phyloP scores from a whole-genome alignment of 192 early-diverging fungal genomes.

The Mortierella antarctica region DNA sequence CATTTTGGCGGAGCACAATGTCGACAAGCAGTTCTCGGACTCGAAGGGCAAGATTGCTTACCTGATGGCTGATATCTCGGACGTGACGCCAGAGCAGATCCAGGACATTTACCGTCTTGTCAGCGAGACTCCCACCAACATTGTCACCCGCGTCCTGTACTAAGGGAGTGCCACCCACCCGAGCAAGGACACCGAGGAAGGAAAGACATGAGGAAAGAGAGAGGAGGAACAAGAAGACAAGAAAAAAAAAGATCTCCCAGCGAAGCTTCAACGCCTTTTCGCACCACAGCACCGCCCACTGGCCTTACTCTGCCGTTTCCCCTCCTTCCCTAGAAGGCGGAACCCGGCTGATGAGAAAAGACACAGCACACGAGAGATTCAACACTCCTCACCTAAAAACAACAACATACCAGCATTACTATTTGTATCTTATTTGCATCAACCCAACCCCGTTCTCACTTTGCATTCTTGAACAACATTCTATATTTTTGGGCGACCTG shows the following conservation, averaged over 20 bases:
- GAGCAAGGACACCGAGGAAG: background rate
- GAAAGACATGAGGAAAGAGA: background rate
- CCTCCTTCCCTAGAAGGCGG: too few species aligned
- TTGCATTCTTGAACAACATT: background rate
- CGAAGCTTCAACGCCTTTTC: constrained; percentile 14
- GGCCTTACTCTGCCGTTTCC: too few species aligned
- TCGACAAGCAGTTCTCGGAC: constrained; percentile 99
- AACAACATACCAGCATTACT: background rate
- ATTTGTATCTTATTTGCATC: background rate
- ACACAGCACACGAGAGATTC: too few species aligned
- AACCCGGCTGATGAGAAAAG: too few species aligned
- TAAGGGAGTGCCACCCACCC: constrained; percentile 31
- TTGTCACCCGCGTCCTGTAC: constrained; percentile 82
- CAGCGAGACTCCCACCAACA: constrained; percentile 74
- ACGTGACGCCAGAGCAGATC: constrained; percentile 77
- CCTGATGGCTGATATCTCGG: constrained; percentile 95
- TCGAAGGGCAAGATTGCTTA: constrained; percentile 94
- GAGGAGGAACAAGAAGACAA: background rate
- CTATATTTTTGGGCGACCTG: too few species aligned
- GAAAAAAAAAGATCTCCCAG: background rate
- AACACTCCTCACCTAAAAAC: too few species aligned
- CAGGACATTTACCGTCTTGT: constrained; percentile 74
- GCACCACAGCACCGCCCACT: too few species aligned
- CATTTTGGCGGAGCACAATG: constrained; percentile 93
- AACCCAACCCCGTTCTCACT: constrained; percentile 5